These are phyloP conservation scores for Ambrosia artemisiifolia DNA, from an alignment of 129 eudicot genomes.

Conservation along the genomic window DNA sequence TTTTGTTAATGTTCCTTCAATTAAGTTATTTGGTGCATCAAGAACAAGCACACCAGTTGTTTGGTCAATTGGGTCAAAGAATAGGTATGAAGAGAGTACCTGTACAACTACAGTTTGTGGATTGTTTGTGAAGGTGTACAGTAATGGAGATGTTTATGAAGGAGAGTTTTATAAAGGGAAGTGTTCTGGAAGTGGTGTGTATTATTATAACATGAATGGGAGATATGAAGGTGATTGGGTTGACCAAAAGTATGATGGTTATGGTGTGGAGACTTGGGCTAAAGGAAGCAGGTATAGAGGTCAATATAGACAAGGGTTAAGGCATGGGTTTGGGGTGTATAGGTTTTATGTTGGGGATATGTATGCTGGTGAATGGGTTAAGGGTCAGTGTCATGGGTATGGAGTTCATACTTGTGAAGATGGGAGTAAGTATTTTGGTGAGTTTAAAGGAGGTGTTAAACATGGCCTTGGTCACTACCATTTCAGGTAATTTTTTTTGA, in stretches of 20 bases:
- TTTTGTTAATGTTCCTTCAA: constrained; percentile 33
- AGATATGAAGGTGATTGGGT: constrained; percentile 68
- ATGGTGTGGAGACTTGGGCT: constrained; percentile 71
- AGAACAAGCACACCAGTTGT: constrained; percentile 41
- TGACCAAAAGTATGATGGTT: constrained; percentile 68
- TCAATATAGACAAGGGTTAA: constrained; percentile 31
- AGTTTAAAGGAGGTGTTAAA: constrained; percentile 27
- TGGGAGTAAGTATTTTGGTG: constrained; percentile 31
- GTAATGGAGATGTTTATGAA: constrained; percentile 61
- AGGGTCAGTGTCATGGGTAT: constrained; percentile 31
- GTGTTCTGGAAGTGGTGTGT: constrained; percentile 67
- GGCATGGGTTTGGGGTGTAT: constrained; percentile 34
- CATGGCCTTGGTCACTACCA: constrained; percentile 30
- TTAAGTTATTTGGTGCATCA: constrained; percentile 26
- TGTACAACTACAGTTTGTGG: constrained; percentile 25
- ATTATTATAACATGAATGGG: constrained; percentile 59
- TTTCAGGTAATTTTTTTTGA: constrained; percentile 2
- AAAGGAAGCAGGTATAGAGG: constrained; percentile 48
- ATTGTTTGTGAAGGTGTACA: constrained; percentile 52
- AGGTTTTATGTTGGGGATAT: constrained; percentile 31
- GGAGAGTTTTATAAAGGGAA: constrained; percentile 63
- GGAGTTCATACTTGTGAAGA: constrained; percentile 33
- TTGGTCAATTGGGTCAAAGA: constrained; percentile 73
- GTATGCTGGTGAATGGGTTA: constrained; percentile 31
- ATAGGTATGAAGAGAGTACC: constrained; percentile 30